Base-by-base conservation (phyloP, 2,329 filamentous ascomycete species). In the Trichoderma gracile region DNA sequence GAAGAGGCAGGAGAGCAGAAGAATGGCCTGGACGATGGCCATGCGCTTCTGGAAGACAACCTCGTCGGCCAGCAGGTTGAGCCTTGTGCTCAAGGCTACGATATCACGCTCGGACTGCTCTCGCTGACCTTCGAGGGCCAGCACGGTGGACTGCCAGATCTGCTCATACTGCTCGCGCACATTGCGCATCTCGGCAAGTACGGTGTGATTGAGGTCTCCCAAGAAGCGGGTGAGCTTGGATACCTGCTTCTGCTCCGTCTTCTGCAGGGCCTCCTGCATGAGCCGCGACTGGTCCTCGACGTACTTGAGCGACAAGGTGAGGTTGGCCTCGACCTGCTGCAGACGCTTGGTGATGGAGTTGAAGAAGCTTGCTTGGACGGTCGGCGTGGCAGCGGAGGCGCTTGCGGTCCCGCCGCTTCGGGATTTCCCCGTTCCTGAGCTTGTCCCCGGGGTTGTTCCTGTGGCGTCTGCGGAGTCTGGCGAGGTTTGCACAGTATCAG, bases 281-380 rank as follows among this genome's bases (percentile, higher is more conserved):
- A 96, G 92, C 55, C 88, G 89, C 4, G 94, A 97, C 75, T 98
- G 95, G 66, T 97, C 93, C 78, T 98, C 94, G 66, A 99, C 96
- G 73, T 99, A 99, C 72, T 97, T 91, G 9, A 98, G 81, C 0
- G 93, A 97, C 12, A 98, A 82, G 0, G 94, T 96, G 12, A 93
- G 92, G 74, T 98, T 99, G 17, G 91, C 86, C 76, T 99, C 95
- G 8, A 98, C 87, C 70, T 93, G 88, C 68, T 94, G 91, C 5
- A 99, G 83, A 1, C 95, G 91, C 76, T 98, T 98, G 68, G 93
- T 92, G 9, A 98, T 89, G 4, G 93, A 92, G 75, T 98, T 98
- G 84, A 97, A 99, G 77, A 99, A 98, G 1, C 91, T 95, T 74
- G 99, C 95, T 76, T 99, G 95, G 1, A 96, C 95, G 0, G 93